These are phyloP conservation scores for Haplosporangium sp. DNA, from an alignment of 371 early-diverging fungal genomes.

Conservation along the genomic window DNA sequence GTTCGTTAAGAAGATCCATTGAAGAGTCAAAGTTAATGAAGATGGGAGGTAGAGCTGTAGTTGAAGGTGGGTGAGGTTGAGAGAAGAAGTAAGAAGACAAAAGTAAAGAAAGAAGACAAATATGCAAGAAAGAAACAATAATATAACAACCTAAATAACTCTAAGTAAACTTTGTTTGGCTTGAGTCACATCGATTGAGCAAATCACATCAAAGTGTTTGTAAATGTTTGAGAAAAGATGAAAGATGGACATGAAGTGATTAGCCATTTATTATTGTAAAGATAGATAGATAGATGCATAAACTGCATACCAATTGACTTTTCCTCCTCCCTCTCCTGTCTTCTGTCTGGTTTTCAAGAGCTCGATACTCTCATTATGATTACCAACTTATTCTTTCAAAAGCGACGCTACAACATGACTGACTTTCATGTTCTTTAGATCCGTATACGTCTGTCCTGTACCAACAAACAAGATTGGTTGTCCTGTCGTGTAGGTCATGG, in stretches of 20 bases:
- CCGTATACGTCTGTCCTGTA: slow-evolving; percentile 99
- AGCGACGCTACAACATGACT: slow-evolving; percentile 88
- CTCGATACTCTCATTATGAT: background rate
- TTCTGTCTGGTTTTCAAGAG: too few relatives aligned
- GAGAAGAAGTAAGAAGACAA: background rate
- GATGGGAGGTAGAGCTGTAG: background rate
- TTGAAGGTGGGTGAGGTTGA: background rate
- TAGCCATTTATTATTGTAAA: background rate
- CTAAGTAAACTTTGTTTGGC: background rate
- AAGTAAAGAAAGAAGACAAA: background rate
- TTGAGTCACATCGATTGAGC: background rate
- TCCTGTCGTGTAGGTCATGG: slow-evolving; percentile 96
- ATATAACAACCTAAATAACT: background rate
- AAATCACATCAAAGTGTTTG: background rate
- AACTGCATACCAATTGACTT: background rate
- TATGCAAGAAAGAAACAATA: background rate
- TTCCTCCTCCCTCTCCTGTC: background rate
- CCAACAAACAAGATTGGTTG: slow-evolving; percentile 99
- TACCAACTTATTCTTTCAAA: slow-evolving; percentile 65
- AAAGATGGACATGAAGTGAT: too few relatives aligned
- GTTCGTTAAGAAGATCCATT: slow-evolving; percentile 63
- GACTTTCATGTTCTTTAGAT: slow-evolving; percentile 92
- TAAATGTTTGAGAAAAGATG: too few relatives aligned
- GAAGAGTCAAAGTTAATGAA: background rate
- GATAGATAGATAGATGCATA: background rate